These are phyloP conservation scores for Ambrosia hybrid DNA, from an alignment of 140 eudicot genomes.

Conservation along the genomic window DNA sequence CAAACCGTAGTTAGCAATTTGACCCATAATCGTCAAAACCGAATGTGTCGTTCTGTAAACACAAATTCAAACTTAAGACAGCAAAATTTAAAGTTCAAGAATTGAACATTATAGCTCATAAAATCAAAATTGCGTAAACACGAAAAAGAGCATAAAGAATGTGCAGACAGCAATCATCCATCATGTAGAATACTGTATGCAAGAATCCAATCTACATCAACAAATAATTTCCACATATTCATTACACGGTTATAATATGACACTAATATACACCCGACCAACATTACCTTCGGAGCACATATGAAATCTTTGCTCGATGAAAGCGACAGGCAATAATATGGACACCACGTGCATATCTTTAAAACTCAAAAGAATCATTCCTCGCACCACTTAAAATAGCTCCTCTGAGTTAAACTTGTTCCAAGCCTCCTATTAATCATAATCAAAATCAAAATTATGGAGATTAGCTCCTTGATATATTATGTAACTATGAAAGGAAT, in stretches of 20 bases:
- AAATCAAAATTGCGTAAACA: conserved; percentile 16
- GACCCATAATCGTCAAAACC: no score
- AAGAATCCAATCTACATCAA: conserved; percentile 32
- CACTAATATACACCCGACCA: conserved; percentile 33
- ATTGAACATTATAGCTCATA: no score
- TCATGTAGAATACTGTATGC: conserved; percentile 10
- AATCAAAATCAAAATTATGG: conserved; percentile 9
- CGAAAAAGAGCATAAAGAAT: conserved; percentile 22
- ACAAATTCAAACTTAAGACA: no score
- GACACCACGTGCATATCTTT: conserved; percentile 26
- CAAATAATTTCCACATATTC: conserved; percentile 29
- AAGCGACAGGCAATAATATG: no score
- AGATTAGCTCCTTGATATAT: conserved; percentile 7
- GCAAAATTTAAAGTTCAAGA: no score
- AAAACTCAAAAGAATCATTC: conserved; percentile 1
- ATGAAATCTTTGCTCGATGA: conserved; percentile 12
- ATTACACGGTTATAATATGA: conserved; percentile 14
- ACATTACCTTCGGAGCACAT: conserved; percentile 18
- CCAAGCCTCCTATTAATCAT: conserved; percentile 38
- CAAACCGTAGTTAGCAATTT: no score
- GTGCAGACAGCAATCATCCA: conserved; percentile 21
- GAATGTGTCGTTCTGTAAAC: no score
- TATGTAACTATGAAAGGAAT: no score
- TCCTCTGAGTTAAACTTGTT: conserved; percentile 43
- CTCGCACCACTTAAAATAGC: conserved; percentile 29